phyloP scores from a whole-genome alignment of 352 stramenopile species.

The Phytophthora parvispora region DNA sequence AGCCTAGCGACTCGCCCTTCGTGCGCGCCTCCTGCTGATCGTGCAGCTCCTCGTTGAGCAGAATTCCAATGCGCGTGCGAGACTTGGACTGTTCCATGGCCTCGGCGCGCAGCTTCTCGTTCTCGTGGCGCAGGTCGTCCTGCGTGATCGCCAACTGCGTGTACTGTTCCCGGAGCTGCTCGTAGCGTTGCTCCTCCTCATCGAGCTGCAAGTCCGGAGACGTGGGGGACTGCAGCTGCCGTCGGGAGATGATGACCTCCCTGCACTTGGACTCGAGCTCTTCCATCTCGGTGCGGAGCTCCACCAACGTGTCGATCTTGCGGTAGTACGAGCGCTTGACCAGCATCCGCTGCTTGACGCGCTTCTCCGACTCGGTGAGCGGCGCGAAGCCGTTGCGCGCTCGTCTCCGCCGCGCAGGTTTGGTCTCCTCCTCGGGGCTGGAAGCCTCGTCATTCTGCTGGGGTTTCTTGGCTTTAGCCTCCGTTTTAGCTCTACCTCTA shows the following conservation, averaged over 20 bases:
- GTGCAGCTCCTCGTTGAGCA: slow-evolving; percentile 63
- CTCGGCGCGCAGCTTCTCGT: slow-evolving; percentile 54
- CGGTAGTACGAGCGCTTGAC: slow-evolving; percentile 82
- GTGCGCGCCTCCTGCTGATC: slow-evolving; percentile 41
- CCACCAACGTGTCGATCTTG: slow-evolving; percentile 77
- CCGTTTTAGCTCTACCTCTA: too few relatives aligned
- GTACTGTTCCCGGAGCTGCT: slow-evolving; percentile 60
- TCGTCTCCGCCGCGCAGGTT: slow-evolving; percentile 16
- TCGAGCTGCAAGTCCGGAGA: slow-evolving; percentile 8
- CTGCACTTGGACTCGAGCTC: slow-evolving; percentile 62
- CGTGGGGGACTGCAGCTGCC: slow-evolving; percentile 14
- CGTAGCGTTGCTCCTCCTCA: slow-evolving; percentile 32
- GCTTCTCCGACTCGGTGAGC: slow-evolving; percentile 66
- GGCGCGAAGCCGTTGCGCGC: slow-evolving; percentile 41
- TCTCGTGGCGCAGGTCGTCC: slow-evolving; percentile 66
- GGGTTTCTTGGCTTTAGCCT: slow-evolving; percentile 3
- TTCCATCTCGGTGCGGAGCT: slow-evolving; percentile 58
- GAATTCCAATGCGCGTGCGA: slow-evolving; percentile 60
- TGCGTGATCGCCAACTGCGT: slow-evolving; percentile 62
- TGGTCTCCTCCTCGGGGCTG: not conserved
- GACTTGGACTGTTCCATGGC: slow-evolving; percentile 73
- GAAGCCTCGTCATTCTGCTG: not conserved
- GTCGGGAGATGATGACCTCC: slow-evolving; percentile 38
- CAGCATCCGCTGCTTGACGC: slow-evolving; percentile 74
- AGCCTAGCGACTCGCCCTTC: slow-evolving; percentile 22